These are phyloP conservation scores for Epichloe elymi DNA, from an alignment of 2,329 filamentous ascomycete genomes.

Conservation along the genomic window DNA sequence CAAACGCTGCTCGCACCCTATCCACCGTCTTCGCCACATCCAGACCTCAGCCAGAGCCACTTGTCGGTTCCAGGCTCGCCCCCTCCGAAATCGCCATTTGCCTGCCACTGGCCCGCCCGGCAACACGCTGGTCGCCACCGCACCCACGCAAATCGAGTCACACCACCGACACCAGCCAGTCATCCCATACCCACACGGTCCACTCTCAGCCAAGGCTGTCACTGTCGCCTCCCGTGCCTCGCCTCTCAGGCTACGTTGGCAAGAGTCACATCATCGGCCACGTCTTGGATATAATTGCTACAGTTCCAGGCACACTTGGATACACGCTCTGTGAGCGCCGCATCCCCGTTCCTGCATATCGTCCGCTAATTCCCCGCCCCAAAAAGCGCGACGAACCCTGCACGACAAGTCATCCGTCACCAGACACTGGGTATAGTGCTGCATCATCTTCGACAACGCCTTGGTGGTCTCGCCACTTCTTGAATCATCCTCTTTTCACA, in stretches of 20 bases:
- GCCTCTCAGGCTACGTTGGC: slow-evolving; percentile 20
- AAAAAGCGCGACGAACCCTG: neutral
- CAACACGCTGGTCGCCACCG: slow-evolving; percentile 21
- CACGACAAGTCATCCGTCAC: slow-evolving; percentile 2
- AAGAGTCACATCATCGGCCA: slow-evolving; percentile 21
- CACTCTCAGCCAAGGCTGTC: slow-evolving; percentile 1
- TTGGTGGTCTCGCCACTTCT: neutral
- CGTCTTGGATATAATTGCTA: slow-evolving; percentile 18
- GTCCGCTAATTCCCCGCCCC: slow-evolving; percentile 5
- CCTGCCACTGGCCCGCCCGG: slow-evolving; percentile 18
- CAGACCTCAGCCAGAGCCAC: neutral
- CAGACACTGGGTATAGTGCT: neutral
- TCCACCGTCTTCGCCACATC: slow-evolving; percentile 5
- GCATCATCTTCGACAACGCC: neutral
- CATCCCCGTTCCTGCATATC: slow-evolving; percentile 19
- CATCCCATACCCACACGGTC: neutral
- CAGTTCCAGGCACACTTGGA: slow-evolving; percentile 3
- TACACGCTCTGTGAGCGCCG: slow-evolving; percentile 4
- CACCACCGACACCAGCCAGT: neutral
- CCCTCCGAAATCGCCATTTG: slow-evolving; percentile 26
- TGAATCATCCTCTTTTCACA: neutral
- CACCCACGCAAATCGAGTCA: slow-evolving; percentile 6
- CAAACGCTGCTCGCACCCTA: neutral
- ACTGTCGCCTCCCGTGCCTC: slow-evolving; percentile 13
- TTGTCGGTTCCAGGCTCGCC: slow-evolving; percentile 9